Conservation (phyloP, 1,284 basidiomycete genomes). For the Cutaneotrichosporon arboriforme region DNA sequence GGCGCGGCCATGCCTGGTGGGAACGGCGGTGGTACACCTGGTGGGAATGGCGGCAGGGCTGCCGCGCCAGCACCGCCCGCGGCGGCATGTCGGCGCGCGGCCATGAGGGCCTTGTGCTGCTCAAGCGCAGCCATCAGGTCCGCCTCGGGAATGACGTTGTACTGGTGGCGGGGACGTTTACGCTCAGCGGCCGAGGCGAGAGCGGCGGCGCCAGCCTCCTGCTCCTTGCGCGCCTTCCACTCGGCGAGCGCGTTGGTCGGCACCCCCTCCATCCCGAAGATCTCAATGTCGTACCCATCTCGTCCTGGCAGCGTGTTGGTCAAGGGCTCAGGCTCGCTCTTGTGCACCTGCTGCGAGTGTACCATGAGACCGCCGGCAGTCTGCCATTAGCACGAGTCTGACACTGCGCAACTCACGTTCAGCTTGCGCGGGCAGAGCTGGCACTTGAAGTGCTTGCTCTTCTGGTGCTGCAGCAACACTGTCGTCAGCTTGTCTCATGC, state of each 20-base stretch:
- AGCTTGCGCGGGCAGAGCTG: slow-evolving; percentile 89
- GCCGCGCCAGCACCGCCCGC: slow-evolving; percentile 10
- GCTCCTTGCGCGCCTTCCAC: slow-evolving; percentile 89
- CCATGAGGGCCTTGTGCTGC: slow-evolving; percentile 90
- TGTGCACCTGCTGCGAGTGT: slow-evolving; percentile 97
- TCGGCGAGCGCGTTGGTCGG: slow-evolving; percentile 89
- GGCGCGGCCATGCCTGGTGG: slow-evolving; percentile 28
- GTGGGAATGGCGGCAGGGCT: slow-evolving; percentile 55
- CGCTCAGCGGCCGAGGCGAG: slow-evolving; percentile 63
- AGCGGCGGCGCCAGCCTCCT: slow-evolving; percentile 72
- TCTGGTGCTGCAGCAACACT: slow-evolving; percentile 98
- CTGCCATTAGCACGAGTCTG: slow-evolving; percentile 20
- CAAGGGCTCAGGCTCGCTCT: slow-evolving; percentile 94
- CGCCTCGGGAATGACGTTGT: slow-evolving; percentile 70
- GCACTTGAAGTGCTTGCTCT: slow-evolving; percentile 99
- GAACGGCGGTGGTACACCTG: slow-evolving; percentile 47
- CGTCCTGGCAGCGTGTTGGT: slow-evolving; percentile 94
- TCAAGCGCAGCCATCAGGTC: slow-evolving; percentile 78
- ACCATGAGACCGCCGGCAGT: slow-evolving; percentile 95
- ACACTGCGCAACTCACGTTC: slow-evolving; percentile 52
- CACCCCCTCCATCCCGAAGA: slow-evolving; percentile 99
- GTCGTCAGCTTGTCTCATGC: slow-evolving; percentile 5
- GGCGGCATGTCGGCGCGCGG: slow-evolving; percentile 48
- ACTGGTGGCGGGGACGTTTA: slow-evolving; percentile 81
- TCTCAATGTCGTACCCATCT: slow-evolving; percentile 97